Evolutionary conservation across 2,329 filamentous ascomycete species (phyloP).

Genomic region (Phoma herbarum): DNA sequence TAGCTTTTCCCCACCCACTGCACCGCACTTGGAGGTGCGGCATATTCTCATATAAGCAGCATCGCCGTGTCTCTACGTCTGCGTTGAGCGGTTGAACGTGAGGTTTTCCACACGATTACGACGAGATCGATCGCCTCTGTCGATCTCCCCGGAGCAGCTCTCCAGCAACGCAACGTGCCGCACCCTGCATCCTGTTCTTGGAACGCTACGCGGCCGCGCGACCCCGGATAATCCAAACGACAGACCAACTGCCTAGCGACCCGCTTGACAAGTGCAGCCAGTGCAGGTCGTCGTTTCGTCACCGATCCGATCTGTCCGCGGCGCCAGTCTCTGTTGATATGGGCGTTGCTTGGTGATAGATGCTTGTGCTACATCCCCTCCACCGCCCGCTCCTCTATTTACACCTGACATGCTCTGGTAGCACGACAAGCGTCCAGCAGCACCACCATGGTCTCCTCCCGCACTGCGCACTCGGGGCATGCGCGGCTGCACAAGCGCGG

Average conservation of each 20-base stretch:
- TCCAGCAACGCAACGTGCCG: constrained; percentile 21
- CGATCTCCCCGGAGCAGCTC: constrained; percentile 15
- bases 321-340: constrained; percentile 8
- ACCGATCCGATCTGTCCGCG: constrained; percentile 25
- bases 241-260: constrained; percentile 10
- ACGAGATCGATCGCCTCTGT: constrained; percentile 21
- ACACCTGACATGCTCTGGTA: constrained; percentile 29
- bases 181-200: constrained; percentile 14
- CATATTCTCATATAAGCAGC: constrained; percentile 21
- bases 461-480: constrained; percentile 40
- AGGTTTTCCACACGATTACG: constrained; percentile 15
- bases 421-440: constrained; percentile 24
- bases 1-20: constrained; percentile 17
- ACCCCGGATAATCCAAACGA: constrained; percentile 17
- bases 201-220: constrained; percentile 2
- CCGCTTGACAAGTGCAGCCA: constrained; percentile 10
- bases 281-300: constrained; percentile 19
- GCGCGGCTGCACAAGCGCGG: constrained; percentile 54
- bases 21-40: constrained; percentile 15
- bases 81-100: constrained; percentile 3
- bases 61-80: constrained; percentile 1
- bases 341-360: constrained; percentile 39
- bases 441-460: constrained; percentile 31
- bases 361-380: constrained; percentile 25
- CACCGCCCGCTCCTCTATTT: constrained; percentile 11